phyloP scores from a whole-genome alignment of 176 grass and related monocot species.

The Musa itinerans region DNA sequence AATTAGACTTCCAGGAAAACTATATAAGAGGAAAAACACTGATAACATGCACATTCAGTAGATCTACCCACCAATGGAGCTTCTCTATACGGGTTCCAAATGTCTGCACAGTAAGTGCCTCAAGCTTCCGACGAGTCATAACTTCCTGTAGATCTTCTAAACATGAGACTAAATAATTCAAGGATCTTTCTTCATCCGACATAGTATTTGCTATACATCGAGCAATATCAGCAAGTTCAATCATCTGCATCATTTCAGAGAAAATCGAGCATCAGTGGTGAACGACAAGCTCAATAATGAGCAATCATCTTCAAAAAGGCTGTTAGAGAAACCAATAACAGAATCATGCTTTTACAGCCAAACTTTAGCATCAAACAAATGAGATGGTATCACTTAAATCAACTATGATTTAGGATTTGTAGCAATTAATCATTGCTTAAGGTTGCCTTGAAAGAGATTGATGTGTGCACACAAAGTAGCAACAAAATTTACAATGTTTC shows the following conservation, averaged over 20 bases:
- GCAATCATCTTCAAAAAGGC: neutral
- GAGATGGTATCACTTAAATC: no score
- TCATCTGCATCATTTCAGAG: conserved; percentile 49
- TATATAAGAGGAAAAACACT: neutral
- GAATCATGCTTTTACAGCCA: neutral
- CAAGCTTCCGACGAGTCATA: conserved; percentile 74
- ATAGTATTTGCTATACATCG: conserved; percentile 81
- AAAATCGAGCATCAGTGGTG: neutral
- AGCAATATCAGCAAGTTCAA: conserved; percentile 97
- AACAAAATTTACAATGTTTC: neutral
- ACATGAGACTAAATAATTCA: conserved; percentile 83
- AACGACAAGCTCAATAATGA: neutral
- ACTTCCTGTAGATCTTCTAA: conserved; percentile 99
- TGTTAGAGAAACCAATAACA: neutral
- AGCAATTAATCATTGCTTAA: neutral
- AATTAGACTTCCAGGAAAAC: neutral
- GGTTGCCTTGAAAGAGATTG: neutral
- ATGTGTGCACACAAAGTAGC: neutral
- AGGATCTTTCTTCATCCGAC: conserved; percentile 82
- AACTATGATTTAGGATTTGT: no score
- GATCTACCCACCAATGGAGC: conserved; percentile 67
- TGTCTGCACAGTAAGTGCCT: conserved; percentile 95
- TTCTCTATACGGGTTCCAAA: conserved; percentile 98
- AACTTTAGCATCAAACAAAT: no score
- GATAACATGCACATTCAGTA: neutral